phyloP scores from a whole-genome alignment of 352 stramenopile species.

The Stephanocyclus meneghinianus region DNA sequence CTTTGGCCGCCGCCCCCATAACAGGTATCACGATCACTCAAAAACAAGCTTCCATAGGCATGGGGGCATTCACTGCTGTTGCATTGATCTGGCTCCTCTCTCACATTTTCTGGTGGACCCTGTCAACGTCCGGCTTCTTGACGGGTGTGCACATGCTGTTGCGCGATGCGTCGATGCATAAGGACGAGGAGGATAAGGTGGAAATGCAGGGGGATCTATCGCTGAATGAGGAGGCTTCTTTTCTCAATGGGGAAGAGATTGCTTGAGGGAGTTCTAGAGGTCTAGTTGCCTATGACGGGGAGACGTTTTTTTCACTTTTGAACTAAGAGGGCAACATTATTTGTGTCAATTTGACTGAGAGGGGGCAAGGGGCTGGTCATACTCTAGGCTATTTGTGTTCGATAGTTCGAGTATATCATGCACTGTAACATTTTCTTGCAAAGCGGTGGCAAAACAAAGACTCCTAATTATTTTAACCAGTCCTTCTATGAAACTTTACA shows the following conservation, averaged over 20 bases:
- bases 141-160: constrained; percentile 67
- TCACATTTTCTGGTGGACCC: constrained; percentile 79
- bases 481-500: no score
- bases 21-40: constrained; percentile 67
- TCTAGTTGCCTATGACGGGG: background rate
- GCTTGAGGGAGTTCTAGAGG: background rate
- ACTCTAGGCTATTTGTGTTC: no score
- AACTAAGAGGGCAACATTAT: background rate
- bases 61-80: constrained; percentile 66
- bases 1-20: background rate
- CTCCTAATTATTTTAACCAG: no score
- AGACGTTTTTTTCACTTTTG: no score
- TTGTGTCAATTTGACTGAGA: background rate
- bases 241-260: constrained; percentile 36
- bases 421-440: no score
- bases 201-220: constrained; percentile 75
- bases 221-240: constrained; percentile 40
- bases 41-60: constrained; percentile 71
- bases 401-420: no score
- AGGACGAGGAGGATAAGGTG: constrained; percentile 78
- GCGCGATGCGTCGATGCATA: constrained; percentile 79
- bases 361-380: no score
- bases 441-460: no score
- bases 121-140: constrained; percentile 73
- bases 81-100: constrained; percentile 67